Evolutionary conservation across 768 basidiomycete genomes (phyloP), one percentile per base, ranked within the genome.

Genomic region (Leucocoprinus sp.): DNA sequence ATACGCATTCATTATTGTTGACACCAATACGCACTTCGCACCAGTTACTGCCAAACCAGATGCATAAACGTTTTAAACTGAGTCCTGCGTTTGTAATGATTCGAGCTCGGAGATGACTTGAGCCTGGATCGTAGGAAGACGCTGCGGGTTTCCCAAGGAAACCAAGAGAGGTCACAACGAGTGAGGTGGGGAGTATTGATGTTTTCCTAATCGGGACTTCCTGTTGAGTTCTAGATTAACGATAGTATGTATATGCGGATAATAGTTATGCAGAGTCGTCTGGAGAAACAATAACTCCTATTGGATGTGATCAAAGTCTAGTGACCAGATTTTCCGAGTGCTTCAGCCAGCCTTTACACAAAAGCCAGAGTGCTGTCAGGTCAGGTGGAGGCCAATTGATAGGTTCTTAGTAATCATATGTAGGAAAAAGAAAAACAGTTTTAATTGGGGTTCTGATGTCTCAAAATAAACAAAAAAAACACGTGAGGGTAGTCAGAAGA

Each of bases 11-110:
- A 90, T 79, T 92, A 99, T 92, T 26, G 96, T 96, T 3, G 82
- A 72, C 1, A 90, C 93, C 36, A 98, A 71, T 11, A 98, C 93
- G 8, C 93, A 93, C 42, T 78, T 82, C 0, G 96, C 93, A 27
- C 95, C 95, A 2, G 76, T 80, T 2, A 90, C 84, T 2, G 90
- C 84, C 96, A 95, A 99, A 8, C 95, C 95, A 1, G 88, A 83
- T 1, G 90, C 84, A 58, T 96, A 99, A n/a, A 93, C 69, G 48
- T 77, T 68, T 71, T 28, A 82, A 52, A 2, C 55, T 54, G 4
- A 51, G 45, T 0, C 71, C 71, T 3, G 51, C 52, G 2, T 59
- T 53, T 8, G 67, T 65, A 21, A 76, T 55, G 6, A 87, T 64
- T 11, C 80, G 70, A 3, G 76, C 76, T n/a, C 78, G 74, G 11